Conservation (phyloP, 495 filamentous ascomycete species). For the Podospora pseudopauciseta region DNA sequence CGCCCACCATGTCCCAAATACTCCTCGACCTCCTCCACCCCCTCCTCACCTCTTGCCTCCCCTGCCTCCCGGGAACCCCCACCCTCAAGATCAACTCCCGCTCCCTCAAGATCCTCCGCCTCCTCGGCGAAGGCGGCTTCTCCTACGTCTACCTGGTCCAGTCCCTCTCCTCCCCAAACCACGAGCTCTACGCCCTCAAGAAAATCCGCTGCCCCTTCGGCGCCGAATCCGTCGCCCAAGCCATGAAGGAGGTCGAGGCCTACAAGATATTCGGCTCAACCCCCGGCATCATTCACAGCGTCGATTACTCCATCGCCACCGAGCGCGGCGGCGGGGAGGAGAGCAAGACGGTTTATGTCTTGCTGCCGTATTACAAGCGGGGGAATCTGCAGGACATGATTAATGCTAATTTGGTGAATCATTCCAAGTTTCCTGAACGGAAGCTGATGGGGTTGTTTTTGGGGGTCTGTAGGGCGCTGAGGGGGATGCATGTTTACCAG, state of each 20-base stretch:
- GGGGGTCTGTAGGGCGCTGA: slow-evolving; percentile 83
- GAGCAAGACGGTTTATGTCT: slow-evolving; percentile 91
- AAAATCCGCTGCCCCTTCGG: slow-evolving; percentile 98
- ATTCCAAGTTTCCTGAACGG: slow-evolving; percentile 86
- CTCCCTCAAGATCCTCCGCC: slow-evolving; percentile 88
- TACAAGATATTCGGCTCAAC: slow-evolving; percentile 84
- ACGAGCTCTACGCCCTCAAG: slow-evolving; percentile 87
- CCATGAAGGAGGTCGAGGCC: slow-evolving; percentile 94
- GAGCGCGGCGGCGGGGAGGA: slow-evolving; percentile 48
- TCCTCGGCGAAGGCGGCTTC: slow-evolving; percentile 96
- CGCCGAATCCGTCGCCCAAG: slow-evolving; percentile 88
- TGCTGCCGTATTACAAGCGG: slow-evolving; percentile 89
- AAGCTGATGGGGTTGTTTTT: slow-evolving; percentile 84
- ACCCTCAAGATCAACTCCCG: slow-evolving; percentile 92
- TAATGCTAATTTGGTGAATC: slow-evolving; percentile 97
- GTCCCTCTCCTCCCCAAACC: slow-evolving; percentile 65
- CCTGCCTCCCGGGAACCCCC: slow-evolving; percentile 90
- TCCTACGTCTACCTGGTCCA: slow-evolving; percentile 98
- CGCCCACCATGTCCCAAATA: slow-evolving; percentile 67
- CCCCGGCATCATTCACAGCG: slow-evolving; percentile 81
- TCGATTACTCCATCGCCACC: slow-evolving; percentile 68
- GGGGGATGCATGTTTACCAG: slow-evolving; percentile 85
- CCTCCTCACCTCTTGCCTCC: slow-evolving; percentile 83
- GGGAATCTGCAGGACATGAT: slow-evolving; percentile 97
- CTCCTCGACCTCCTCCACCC: slow-evolving; percentile 83